Base-by-base conservation (phyloP, 164 flowering plant species). In the Stephania japonica region DNA sequence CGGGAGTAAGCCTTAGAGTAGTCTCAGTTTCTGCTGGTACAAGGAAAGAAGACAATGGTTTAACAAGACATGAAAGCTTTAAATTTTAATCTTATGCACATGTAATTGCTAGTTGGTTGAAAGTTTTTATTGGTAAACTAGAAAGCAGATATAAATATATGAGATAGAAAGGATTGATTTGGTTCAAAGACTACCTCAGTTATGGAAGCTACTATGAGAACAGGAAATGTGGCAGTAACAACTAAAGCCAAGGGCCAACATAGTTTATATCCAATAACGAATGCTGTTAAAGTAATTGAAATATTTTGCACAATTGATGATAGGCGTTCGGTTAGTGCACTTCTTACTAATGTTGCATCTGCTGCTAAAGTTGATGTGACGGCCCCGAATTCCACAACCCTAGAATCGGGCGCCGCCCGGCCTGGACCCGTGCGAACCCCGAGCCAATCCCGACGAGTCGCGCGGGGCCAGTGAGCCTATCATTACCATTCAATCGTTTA, bases 161-260 rank as follows among this genome's bases (percentile, higher is more conserved):
- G 38, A 2, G 38, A 32, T 4, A 32, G 4, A 32, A 32, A 14
- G n/a, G n/a, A 18, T 27, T 10, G 44, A 47, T 32, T 32, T 2
- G 38, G 38, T 32, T 32, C 38, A 24, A 32, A 25, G n/a, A 73
- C 72, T 72, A 87, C 97, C 86, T 92, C 91, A 67, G 92, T 71
- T 24, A 92, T 75, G 53, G 89, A 81, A 69, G 93, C 91, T 69
- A 84, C 85, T 70, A 92, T 79, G 47, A 92, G 85, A 0, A 90
- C 75, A 26, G 98, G 96, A 70, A 86, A 85, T n/a, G 86, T 83
- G 72, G 92, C 92, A 13, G 84, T 71, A 38, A 86, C 80, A 53
- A 89, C 91, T 65, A 85, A 71, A 68, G 95, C 80, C 69, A 90
- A 24, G 50, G 91, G 89, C 97, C 97, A 92, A 73, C 85, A 81